A percentile compares a stretch with the other conserved stretches of the same genome.
phyloP scores from a whole-genome alignment of 2,329 filamentous ascomycete species.

The Colletotrichum musae region DNA sequence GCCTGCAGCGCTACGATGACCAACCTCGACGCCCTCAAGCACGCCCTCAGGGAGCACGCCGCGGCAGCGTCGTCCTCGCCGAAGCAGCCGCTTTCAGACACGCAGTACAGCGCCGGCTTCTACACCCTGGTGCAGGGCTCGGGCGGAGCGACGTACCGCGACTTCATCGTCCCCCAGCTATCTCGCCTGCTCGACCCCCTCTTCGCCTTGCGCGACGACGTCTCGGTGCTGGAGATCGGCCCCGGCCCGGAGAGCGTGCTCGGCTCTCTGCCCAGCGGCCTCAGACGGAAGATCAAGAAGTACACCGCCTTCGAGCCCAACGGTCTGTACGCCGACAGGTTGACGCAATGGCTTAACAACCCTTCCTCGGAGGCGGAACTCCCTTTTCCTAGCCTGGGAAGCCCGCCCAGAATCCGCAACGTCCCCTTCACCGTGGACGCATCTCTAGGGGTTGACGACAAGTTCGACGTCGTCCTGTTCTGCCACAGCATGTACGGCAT shows the following conservation, averaged over 20 bases:
- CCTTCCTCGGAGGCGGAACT: conserved; percentile 44
- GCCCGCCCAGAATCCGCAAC: conserved; percentile 52
- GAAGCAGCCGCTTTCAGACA: conserved; percentile 56
- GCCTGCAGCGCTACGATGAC: too few relatives aligned
- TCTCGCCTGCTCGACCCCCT: conserved; percentile 57
- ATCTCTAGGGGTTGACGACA: conserved; percentile 45
- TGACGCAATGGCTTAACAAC: conserved; percentile 60
- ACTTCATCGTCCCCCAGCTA: conserved; percentile 68
- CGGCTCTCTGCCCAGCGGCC: conserved; percentile 58
- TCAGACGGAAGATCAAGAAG: conserved; percentile 60
- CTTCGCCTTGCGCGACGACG: conserved; percentile 53
- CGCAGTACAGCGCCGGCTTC: conserved; percentile 65
- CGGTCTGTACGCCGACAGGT: conserved; percentile 55
- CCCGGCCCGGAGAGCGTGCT: conserved; percentile 71
- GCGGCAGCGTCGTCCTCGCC: too few relatives aligned
- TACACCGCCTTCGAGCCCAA: conserved; percentile 72
- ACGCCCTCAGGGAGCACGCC: too few relatives aligned
- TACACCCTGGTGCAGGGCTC: conserved; percentile 49
- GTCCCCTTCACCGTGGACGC: too few relatives aligned
- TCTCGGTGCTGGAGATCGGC: conserved; percentile 73
- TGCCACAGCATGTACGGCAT: conserved; percentile 77
- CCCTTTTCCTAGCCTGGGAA: conserved; percentile 59
- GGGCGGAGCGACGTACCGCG: conserved; percentile 58
- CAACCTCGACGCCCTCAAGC: too few relatives aligned
- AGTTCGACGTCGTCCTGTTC: conserved; percentile 71